Base-by-base conservation (phyloP, 2,329 filamentous ascomycete species). In the Fusarium poae region DNA sequence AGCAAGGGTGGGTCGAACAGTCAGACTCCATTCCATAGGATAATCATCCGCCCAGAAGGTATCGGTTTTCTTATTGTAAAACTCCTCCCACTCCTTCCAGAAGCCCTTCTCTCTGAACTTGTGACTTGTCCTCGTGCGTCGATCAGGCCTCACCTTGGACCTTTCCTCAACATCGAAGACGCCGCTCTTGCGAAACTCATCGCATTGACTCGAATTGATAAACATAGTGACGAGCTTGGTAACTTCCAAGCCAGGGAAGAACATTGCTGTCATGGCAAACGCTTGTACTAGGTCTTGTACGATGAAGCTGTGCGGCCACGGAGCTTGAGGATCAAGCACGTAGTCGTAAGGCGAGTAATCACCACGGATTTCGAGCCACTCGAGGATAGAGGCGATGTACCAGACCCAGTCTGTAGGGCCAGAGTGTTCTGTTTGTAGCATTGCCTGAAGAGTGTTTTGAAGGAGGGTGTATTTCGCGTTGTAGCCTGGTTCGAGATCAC, bases 251-350 rank as follows among this genome's bases (percentile, higher is more conserved):
- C 64, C 60, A 1, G 75, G 74, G 37, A 77, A 75, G 62, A 77
- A 77, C 70, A 77, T 76, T 21, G 72, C 73, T 39, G 73, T 52
- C 20, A 45, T 43, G 8, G 60, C 52, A 54, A 76, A 77, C 0
- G 75, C 75, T 12, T 49, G 53, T 0, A 76, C 67, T 15, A 77
- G 23, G 21, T 75, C 75, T 13, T 74, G 68, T 2, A 64, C 29
- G 20, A 77, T 68, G 27, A 77, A 77, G 5, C 51, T 43, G 39
- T 76, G 72, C 4, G 75, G 72, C 74, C 68, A 77, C 0, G 74
- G 72, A 0, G 57, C 59, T 2, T 37, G 9, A 0, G 71, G 71
- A 23, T 74, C 69, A 0, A 57, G 29, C 0, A 42, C 30, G 27
- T 72, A 72, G 10, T 73, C 67, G 1, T 54, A 12, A 4, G 43